A percentile compares a stretch with the other conserved stretches of the same genome.
These are phyloP conservation scores for Hippophae rhamnoides DNA, from an alignment of 306 rosid genomes.

Conservation along the genomic window DNA sequence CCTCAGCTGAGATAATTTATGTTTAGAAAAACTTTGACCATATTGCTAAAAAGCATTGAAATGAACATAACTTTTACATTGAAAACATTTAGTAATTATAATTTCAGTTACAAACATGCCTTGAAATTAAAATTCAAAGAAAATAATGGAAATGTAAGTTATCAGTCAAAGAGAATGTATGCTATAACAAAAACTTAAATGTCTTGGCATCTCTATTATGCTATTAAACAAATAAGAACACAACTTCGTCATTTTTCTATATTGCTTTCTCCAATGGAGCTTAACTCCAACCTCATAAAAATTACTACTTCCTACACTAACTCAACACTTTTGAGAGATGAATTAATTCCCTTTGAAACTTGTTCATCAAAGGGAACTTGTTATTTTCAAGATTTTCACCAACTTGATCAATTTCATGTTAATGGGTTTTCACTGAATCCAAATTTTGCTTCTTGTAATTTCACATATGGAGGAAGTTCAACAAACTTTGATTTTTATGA, in stretches of 20 bases:
- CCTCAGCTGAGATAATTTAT: no score
- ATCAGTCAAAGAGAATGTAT: no score
- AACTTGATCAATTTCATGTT: constrained; percentile 30
- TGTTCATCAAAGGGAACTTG: constrained; percentile 27
- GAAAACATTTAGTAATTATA: no score
- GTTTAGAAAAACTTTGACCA: no score
- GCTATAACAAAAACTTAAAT: background rate
- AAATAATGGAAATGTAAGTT: no score
- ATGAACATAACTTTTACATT: no score
- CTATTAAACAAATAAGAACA: constrained; percentile 23
- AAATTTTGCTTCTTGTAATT: constrained; percentile 26
- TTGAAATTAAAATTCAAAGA: no score
- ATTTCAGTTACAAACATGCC: no score
- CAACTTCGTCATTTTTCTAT: constrained; percentile 4
- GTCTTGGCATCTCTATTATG: constrained; percentile 10
- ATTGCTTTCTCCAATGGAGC: constrained; percentile 43
- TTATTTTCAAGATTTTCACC: constrained; percentile 61
- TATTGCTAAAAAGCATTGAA: no score
- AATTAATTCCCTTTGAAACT: constrained; percentile 23
- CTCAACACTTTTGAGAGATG: constrained; percentile 26
- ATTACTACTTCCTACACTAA: constrained; percentile 20
- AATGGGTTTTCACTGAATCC: constrained; percentile 44
- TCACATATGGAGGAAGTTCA: constrained; percentile 22
- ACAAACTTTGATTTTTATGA: constrained; percentile 27
- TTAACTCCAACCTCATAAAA: constrained; percentile 30